Base-by-base conservation (phyloP, 768 basidiomycete genomes). In the Pulveroboletus frians region DNA sequence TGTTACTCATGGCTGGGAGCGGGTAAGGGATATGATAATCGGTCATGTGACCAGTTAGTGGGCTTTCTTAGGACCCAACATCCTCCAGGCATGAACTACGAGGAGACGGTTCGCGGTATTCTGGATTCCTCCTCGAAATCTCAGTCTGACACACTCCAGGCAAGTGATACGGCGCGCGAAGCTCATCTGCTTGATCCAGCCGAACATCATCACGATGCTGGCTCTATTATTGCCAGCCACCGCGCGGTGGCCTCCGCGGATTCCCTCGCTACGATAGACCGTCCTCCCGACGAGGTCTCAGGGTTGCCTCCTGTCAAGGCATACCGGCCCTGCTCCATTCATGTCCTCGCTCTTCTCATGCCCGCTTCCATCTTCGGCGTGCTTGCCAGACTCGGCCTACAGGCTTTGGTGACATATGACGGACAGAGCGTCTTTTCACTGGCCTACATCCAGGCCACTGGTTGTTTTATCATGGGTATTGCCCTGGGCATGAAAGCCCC, bases 381-480 rank as follows among this genome's bases (percentile, higher is more conserved):
- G 5, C 80, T 98, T 32, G 82, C 85, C 10, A 75, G 94, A 31
- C 70, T 97, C 5, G 94, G 94, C 0, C 65, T 96, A 8, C 63
- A 77, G 26, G 87, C 89, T 7, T 70, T 98, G 39, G 77, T 76
- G 17, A 80, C 76, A 0, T 97, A 91, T 57, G 75, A 84, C 32
- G 90, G 88, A 1, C 66, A 76, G 38, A 77, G 81, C 55, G 81
- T 97, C 5, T 97, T 93, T 62, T 74, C 88, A 2, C 71, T 97
- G 20, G 81, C 85, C 4, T 97, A 93, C 72, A 76, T 81, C 0
- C 95, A 99, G 65, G 87, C 83, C 0, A 70, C 84, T 1, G 96
- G 96, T 15, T 98, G 94, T 69, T 72, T 92, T 46, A 71, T 95
- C 26, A 98, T 99, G 93, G 96, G 96, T 3, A 69, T 90, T 45